These are phyloP conservation scores for Blastobotrys serpentis DNA, from an alignment of 1,139 yeast species.

Conservation along the genomic window DNA sequence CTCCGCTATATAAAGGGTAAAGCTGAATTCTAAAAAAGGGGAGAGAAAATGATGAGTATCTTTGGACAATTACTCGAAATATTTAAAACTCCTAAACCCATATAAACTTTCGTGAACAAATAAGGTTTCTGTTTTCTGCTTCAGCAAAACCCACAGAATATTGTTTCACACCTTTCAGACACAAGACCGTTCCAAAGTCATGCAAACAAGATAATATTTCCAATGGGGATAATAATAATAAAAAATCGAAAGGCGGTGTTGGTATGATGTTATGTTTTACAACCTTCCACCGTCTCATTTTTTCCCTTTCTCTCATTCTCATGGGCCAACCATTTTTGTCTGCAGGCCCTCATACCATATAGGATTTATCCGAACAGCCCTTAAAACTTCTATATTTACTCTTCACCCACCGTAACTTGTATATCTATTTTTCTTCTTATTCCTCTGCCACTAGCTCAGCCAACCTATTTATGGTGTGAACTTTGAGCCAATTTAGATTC, in stretches of 20 bases:
- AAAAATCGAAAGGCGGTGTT: not conserved
- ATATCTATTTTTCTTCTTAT: not conserved
- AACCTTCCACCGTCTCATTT: not conserved
- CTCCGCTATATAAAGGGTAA: not conserved
- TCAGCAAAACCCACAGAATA: conserved; percentile 7
- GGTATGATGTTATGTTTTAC: not conserved
- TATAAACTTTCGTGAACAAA: conserved; percentile 5
- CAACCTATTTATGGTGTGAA: not conserved
- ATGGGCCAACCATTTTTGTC: no score
- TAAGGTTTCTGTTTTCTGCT: conserved; percentile 9
- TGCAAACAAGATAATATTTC: not conserved
- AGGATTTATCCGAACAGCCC: no score
- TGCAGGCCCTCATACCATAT: no score
- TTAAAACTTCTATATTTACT: not conserved
- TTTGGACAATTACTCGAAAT: conserved; percentile 1
- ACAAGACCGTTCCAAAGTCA: not conserved
- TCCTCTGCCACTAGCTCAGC: no score
- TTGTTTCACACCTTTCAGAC: conserved; percentile 4
- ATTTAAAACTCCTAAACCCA: not conserved
- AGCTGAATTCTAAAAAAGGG: not conserved
- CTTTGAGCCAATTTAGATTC: not conserved
- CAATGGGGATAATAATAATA: conserved; percentile 1
- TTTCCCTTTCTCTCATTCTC: no score
- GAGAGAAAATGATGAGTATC: not conserved
- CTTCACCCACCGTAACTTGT: no score